Conservation (phyloP, 345 rosid species). For the Litchi chinensis region DNA sequence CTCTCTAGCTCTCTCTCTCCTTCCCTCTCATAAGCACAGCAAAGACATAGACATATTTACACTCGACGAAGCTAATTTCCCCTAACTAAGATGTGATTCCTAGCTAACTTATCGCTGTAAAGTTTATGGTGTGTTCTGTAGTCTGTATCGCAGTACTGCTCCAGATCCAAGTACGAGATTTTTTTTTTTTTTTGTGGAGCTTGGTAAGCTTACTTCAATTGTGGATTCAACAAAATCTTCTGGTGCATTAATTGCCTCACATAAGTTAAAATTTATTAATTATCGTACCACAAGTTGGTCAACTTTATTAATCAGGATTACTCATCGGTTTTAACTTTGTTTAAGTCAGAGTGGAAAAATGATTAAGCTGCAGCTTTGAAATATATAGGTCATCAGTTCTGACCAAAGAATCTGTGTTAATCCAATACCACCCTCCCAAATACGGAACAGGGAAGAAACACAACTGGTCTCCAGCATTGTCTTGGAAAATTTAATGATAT, state of each 20-base stretch:
- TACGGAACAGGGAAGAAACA: not conserved
- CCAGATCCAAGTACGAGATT: not conserved
- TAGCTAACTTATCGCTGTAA: not conserved
- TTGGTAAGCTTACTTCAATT: not conserved
- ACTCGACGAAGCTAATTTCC: not conserved
- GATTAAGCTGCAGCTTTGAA: conserved; percentile 25
- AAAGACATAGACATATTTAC: not conserved
- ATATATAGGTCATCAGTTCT: not conserved
- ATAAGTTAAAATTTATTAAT: not conserved
- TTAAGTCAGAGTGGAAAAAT: conserved; percentile 29
- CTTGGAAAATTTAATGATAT: not conserved
- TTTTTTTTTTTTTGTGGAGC: no score
- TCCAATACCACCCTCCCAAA: not conserved
- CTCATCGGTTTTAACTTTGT: conserved; percentile 2
- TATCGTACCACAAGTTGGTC: not conserved
- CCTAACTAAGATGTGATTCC: not conserved
- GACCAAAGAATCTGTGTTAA: conserved; percentile 21
- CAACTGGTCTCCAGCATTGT: not conserved
- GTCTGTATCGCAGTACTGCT: not conserved
- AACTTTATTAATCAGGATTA: not conserved
- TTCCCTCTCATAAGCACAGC: not conserved
- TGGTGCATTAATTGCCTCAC: not conserved
- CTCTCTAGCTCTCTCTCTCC: not conserved
- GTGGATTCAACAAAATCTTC: not conserved
- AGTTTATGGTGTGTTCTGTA: conserved; percentile 22